Conservation (phyloP, 140 eudicot species). For the Bidens hawaiensis region DNA sequence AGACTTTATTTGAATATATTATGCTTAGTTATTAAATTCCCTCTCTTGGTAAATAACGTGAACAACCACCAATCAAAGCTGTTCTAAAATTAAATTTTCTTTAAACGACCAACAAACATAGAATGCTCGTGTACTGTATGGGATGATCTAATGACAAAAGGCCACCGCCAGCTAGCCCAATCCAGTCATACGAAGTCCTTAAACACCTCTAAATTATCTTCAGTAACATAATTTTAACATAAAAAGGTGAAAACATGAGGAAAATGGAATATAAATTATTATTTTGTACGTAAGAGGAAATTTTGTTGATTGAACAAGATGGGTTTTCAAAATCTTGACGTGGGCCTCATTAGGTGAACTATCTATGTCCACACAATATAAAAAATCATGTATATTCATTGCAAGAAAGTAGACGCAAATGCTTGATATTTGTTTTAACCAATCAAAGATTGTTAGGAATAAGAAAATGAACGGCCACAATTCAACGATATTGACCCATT, state of each 20-base stretch:
- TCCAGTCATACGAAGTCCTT: too few species aligned
- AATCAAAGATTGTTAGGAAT: conserved; percentile 10
- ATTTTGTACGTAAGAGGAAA: background rate
- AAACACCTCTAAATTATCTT: too few species aligned
- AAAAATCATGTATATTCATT: background rate
- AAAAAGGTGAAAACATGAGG: background rate
- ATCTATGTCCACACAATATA: conserved; percentile 4
- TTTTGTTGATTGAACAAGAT: conserved; percentile 6
- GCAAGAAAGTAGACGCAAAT: conserved; percentile 17
- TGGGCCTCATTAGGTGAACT: conserved; percentile 14
- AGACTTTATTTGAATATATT: too few species aligned
- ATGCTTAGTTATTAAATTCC: too few species aligned
- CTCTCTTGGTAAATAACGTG: too few species aligned
- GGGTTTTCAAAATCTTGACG: conserved; percentile 12
- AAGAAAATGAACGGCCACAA: conserved; percentile 15
- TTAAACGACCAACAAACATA: too few species aligned
- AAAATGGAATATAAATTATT: background rate
- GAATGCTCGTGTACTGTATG: too few species aligned
- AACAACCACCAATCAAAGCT: too few species aligned
- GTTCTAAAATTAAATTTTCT: too few species aligned
- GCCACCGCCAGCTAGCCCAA: too few species aligned
- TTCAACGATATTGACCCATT: conserved; percentile 11
- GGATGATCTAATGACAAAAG: too few species aligned
- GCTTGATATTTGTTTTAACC: conserved; percentile 18
- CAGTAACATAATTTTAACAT: background rate